Conservation (phyloP, 2,329 filamentous ascomycete species). For the Curvularia verruculosa region DNA sequence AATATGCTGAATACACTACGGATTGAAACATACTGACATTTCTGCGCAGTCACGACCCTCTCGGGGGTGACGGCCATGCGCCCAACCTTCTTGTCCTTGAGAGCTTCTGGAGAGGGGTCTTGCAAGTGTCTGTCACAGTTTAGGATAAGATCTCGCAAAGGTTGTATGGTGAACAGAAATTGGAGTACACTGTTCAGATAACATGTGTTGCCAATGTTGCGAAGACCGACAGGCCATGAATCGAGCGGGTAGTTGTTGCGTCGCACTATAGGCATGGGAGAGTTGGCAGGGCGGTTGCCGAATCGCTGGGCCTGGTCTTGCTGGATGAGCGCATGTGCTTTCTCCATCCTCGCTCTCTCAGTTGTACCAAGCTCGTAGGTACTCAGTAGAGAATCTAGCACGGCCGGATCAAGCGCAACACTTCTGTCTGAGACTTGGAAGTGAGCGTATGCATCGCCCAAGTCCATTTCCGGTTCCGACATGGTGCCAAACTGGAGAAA, state of each 20-base stretch:
- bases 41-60: conserved; percentile 67
- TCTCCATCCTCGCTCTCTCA: conserved; percentile 54
- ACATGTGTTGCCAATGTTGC: conserved; percentile 96
- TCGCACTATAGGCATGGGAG: conserved; percentile 23
- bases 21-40: conserved; percentile 69
- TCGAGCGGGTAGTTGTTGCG: conserved; percentile 45
- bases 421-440: conserved; percentile 58
- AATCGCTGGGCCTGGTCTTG: conserved; percentile 37
- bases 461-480: conserved; percentile 59
- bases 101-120: conserved; percentile 66
- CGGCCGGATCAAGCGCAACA: conserved; percentile 56
- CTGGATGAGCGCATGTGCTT: conserved; percentile 56
- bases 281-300: conserved; percentile 20
- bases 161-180: conserved; percentile 88
- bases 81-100: conserved; percentile 75
- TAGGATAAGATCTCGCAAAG: conserved; percentile 79
- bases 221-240: conserved; percentile 79
- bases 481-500: conserved; percentile 61
- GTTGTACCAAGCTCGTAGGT: conserved; percentile 53
- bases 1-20: conserved; percentile 12
- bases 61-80: conserved; percentile 67
- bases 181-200: conserved; percentile 97
- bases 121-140: conserved; percentile 75
- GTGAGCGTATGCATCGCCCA: conserved; percentile 46
- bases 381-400: conserved; percentile 35